Base-by-base conservation (phyloP, 148 eudicot genomes). In the Rhododendron williamsianum region DNA sequence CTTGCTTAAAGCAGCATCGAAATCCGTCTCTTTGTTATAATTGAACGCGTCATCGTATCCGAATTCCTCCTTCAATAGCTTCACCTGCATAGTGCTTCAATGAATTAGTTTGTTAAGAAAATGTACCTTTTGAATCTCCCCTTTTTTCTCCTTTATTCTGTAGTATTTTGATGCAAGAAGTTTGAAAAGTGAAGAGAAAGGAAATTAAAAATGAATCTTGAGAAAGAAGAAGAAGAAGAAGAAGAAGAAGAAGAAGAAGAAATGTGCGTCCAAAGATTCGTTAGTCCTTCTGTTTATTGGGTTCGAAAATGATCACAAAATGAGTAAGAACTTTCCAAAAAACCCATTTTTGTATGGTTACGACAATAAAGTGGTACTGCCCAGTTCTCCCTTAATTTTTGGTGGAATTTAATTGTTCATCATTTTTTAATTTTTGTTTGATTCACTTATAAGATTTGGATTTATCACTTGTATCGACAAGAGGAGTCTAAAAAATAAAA, bases 11-110 rank as follows among this genome's bases (percentile, higher is more conserved):
- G 91, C 90, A 81, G 86, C 87, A 81, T 87, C 90, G 48, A 90
- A 81, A 90, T 90, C 90, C 1, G 90, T 19, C 80, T 90, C 91
- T 30, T 83, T 84, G 36, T 72, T 71, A 49, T 90, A 90, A 80
- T 90, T 90, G 85, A 90, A 84, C 46, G 85, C 91, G 4, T 87
- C 89, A 78, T 90, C 87, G 58, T 85, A 90, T 71, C 91, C 91
- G 23, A 90, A 90, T 85, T 90, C 89, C 19, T 89, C 88, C 76
- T 90, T 90, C 52, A 86, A 56, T 30, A 90, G n/a, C 77, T 84
- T 87, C 54, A 90, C 91, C 91, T 90, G 67, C 63, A 84, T 33
- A 65, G 72, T n/a, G 4, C 10, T 65, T 58, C 60, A 54, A 54
- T 54, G 60, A 54, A 18, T 54, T 16, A 15, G 58, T 54, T 54